Conservation (phyloP, 345 rosid species). For the Eutrema yunnanense region DNA sequence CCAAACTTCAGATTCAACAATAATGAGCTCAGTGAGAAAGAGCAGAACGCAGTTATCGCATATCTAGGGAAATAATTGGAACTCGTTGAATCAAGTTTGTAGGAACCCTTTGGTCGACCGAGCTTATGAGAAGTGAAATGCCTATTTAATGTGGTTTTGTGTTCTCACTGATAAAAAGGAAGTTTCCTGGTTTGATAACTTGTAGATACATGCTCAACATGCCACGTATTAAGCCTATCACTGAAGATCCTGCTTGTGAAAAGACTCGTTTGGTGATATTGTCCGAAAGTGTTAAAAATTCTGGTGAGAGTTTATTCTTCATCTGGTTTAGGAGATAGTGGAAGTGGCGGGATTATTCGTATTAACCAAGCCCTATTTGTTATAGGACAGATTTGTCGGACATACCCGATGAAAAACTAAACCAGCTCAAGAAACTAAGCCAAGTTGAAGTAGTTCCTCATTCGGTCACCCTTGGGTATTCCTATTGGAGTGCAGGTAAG, state of each 20-base stretch:
- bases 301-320: slow-evolving; percentile 37
- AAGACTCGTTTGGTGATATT: slow-evolving; percentile 64
- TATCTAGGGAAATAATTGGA: background rate
- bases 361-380: slow-evolving; percentile 15
- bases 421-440: slow-evolving; percentile 53
- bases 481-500: slow-evolving; percentile 89
- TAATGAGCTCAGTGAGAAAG: background rate
- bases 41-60: background rate
- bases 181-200: background rate
- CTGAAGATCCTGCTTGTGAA: slow-evolving; percentile 64
- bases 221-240: slow-evolving; percentile 74
- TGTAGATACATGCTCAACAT: slow-evolving; percentile 77
- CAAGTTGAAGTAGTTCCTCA: slow-evolving; percentile 64
- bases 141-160: background rate
- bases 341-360: background rate
- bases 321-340: background rate
- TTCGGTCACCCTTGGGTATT: slow-evolving; percentile 75
- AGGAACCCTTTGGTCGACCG: background rate
- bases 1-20: background rate
- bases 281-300: slow-evolving; percentile 54
- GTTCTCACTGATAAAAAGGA: slow-evolving; percentile 8
- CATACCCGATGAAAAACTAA: slow-evolving; percentile 51
- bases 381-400: slow-evolving; percentile 63
- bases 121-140: background rate
- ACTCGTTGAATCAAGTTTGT: background rate